Conservation (phyloP, 2,329 filamentous ascomycete genomes). For the Trichoderma pleuroti region DNA sequence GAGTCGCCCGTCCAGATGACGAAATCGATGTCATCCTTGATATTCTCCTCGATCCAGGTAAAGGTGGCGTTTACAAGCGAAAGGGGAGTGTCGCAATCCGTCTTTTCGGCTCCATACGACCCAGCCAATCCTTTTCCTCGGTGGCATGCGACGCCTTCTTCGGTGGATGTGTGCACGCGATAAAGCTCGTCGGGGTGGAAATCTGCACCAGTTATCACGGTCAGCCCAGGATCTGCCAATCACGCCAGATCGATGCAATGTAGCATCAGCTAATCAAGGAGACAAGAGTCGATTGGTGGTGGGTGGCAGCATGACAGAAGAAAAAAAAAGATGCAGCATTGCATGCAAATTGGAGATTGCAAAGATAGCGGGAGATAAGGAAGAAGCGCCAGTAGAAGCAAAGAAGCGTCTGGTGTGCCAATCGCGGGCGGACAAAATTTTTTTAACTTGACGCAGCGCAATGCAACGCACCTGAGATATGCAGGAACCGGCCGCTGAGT, state of each 20-base stretch:
- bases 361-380: not conserved
- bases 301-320: not conserved
- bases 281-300: not conserved
- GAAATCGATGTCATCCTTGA: slow-evolving; percentile 80
- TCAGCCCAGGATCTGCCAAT: slow-evolving; percentile 5
- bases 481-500: slow-evolving; percentile 74
- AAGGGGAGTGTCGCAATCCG: slow-evolving; percentile 82
- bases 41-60: slow-evolving; percentile 75
- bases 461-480: slow-evolving; percentile 70
- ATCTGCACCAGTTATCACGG: slow-evolving; percentile 52
- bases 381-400: not conserved
- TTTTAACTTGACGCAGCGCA: not conserved
- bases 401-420: not conserved
- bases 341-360: not conserved
- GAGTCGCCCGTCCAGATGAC: slow-evolving; percentile 92
- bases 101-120: slow-evolving; percentile 77
- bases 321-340: not conserved
- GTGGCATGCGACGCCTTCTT: slow-evolving; percentile 71
- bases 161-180: slow-evolving; percentile 70
- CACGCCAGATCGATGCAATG: not conserved
- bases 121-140: slow-evolving; percentile 73
- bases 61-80: slow-evolving; percentile 84
- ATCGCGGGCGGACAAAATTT: not conserved
- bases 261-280: not conserved
- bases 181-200: slow-evolving; percentile 90